A percentile compares a stretch with the other conserved stretches of the same genome.
Evolutionary conservation across 768 basidiomycete genomes (phyloP).

Genomic region (Termitomyces sp.): DNA sequence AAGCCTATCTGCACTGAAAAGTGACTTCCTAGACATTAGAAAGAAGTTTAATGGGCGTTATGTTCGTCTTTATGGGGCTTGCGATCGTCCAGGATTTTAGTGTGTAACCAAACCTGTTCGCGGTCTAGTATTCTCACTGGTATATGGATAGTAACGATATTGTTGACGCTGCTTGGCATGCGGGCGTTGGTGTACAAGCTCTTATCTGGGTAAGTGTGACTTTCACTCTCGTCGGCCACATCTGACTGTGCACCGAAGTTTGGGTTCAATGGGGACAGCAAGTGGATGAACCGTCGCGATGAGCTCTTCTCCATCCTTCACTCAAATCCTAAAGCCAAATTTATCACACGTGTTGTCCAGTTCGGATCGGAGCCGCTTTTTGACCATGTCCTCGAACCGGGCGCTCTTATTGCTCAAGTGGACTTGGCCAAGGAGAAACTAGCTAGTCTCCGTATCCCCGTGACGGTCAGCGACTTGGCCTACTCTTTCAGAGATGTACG

Average conservation of each 20-base stretch:
- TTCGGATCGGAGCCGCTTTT: conserved; percentile 74
- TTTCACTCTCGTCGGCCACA: neutral
- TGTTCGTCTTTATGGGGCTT: conserved; percentile 50
- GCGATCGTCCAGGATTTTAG: conserved; percentile 46
- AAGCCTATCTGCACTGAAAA: conserved; percentile 40
- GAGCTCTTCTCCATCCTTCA: conserved; percentile 47
- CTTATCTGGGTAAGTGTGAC: conserved; percentile 58
- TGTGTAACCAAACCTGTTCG: conserved; percentile 18
- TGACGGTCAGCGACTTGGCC: conserved; percentile 65
- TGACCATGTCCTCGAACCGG: conserved; percentile 49
- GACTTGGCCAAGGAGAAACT: conserved; percentile 43
- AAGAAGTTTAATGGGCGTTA: conserved; percentile 40
- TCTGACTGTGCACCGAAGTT: conserved; percentile 30
- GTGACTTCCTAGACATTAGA: conserved; percentile 10
- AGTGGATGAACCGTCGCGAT: conserved; percentile 54
- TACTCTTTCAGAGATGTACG: conserved; percentile 48
- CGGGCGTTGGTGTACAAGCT: conserved; percentile 70
- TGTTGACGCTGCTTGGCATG: conserved; percentile 65
- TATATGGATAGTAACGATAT: conserved; percentile 44
- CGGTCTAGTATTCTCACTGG: neutral
- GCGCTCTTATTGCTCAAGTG: conserved; percentile 49
- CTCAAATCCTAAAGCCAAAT: conserved; percentile 59
- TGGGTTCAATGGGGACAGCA: conserved; percentile 40
- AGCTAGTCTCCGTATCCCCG: conserved; percentile 49
- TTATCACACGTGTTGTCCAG: conserved; percentile 62